A percentile compares a stretch with the other conserved stretches of the same genome.
These are phyloP conservation scores for Capsella bursapastoris DNA, from an alignment of 345 rosid species.

Conservation along the genomic window DNA sequence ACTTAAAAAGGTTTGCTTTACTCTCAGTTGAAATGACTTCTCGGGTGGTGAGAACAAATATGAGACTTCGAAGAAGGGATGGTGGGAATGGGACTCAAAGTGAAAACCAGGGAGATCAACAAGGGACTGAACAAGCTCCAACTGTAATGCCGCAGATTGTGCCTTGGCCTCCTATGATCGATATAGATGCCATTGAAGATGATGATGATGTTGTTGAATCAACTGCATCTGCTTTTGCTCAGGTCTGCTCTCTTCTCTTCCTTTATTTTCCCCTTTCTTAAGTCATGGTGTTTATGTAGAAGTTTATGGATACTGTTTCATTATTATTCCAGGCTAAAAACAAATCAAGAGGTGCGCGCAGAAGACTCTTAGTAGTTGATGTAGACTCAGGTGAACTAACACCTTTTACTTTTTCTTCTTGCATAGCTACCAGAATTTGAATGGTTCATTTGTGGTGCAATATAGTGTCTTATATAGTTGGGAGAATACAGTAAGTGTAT, in stretches of 20 bases:
- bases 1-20: neutral
- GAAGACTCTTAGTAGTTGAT: constrained; percentile 56
- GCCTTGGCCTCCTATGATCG: constrained; percentile 39
- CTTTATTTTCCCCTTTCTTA: neutral
- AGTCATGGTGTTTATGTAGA: constrained; percentile 17
- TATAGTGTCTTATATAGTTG: constrained; percentile 11
- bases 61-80: constrained; percentile 18
- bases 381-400: constrained; percentile 68
- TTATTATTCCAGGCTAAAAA: constrained; percentile 66
- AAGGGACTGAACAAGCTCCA: constrained; percentile 21
- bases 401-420: neutral
- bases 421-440: constrained; percentile 1
- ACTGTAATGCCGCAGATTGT: constrained; percentile 22
- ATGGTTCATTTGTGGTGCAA: neutral
- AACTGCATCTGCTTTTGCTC: constrained; percentile 77
- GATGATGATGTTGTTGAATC: constrained; percentile 85
- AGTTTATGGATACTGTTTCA: constrained; percentile 13
- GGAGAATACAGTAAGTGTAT: neutral
- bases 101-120: constrained; percentile 31
- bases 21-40: constrained; percentile 23
- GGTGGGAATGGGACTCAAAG: constrained; percentile 4
- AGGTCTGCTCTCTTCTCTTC: constrained; percentile 47
- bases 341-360: constrained; percentile 60
- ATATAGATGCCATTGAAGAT: constrained; percentile 71
- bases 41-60: constrained; percentile 11